A percentile compares a stretch with the other conserved stretches of the same genome.
These are phyloP conservation scores for Lipomyces orientalis DNA, from an alignment of 805 yeast species.

Conservation along the genomic window DNA sequence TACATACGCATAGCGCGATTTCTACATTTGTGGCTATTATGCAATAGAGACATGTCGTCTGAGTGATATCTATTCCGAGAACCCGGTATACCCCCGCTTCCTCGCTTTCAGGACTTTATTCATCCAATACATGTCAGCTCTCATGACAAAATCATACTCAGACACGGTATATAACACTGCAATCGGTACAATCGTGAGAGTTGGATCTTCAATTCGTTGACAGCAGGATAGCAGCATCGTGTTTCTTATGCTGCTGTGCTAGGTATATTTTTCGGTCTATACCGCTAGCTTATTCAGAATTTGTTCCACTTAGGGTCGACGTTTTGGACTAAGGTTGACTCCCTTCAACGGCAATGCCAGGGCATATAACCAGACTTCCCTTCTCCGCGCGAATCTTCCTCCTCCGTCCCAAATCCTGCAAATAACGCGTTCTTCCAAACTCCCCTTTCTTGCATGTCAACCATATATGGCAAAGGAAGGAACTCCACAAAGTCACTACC, in stretches of 20 bases:
- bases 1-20: too few relatives aligned
- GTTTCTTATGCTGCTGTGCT: background rate
- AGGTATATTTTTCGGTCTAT: constrained; percentile 30
- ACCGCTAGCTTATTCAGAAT: constrained; percentile 18
- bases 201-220: constrained; percentile 1
- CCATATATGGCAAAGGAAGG: constrained; percentile 61
- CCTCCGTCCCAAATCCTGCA: constrained; percentile 63
- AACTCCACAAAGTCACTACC: constrained; percentile 70
- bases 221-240: background rate
- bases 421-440: constrained; percentile 57
- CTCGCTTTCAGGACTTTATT: background rate
- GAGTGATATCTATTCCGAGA: too few relatives aligned
- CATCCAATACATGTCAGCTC: background rate
- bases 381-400: too few relatives aligned
- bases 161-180: background rate
- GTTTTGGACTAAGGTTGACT: too few relatives aligned
- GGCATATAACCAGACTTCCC: too few relatives aligned
- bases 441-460: constrained; percentile 50
- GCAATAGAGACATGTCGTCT: too few relatives aligned
- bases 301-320: constrained; percentile 55
- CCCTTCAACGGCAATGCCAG: too few relatives aligned
- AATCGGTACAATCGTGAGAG: background rate
- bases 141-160: background rate
- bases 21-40: too few relatives aligned
- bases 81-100: too few relatives aligned